A percentile compares a stretch with the other conserved stretches of the same genome.
phyloP scores from a whole-genome alignment of 306 rosid species.

The Castanospermum australe region DNA sequence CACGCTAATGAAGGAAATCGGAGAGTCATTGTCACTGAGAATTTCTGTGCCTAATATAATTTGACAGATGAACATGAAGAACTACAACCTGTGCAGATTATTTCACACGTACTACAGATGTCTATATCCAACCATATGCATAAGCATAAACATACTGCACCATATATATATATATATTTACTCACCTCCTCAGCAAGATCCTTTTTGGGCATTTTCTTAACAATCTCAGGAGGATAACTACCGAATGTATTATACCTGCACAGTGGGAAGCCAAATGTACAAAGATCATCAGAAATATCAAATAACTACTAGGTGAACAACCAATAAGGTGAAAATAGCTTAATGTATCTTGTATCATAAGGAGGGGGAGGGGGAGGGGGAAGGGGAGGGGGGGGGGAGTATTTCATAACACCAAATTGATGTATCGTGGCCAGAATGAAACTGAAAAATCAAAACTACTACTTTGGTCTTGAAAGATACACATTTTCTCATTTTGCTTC shows the following conservation, averaged over 20 bases:
- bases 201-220: constrained; percentile 97
- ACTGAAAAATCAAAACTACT: background rate
- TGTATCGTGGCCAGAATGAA: background rate
- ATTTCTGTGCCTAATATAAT: background rate
- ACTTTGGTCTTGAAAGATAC: background rate
- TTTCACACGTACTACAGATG: background rate
- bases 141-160: background rate
- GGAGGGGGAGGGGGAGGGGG: too few species aligned
- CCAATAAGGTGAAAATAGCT: constrained; percentile 19
- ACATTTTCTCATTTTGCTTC: constrained; percentile 7
- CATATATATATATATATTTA: background rate
- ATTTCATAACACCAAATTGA: background rate
- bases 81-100: background rate
- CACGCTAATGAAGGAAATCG: constrained; percentile 3
- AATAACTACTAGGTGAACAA: background rate
- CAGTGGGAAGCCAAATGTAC: constrained; percentile 29
- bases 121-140: background rate
- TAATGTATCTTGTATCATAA: background rate
- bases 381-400: too few species aligned
- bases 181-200: constrained; percentile 99
- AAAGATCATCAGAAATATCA: constrained; percentile 25
- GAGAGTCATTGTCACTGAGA: background rate
- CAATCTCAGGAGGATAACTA: constrained; percentile 98
- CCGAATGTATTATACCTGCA: constrained; percentile 89
- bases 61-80: background rate